Base-by-base conservation (phyloP, 257 asterid species). In the Schizonepeta tenuifolia region DNA sequence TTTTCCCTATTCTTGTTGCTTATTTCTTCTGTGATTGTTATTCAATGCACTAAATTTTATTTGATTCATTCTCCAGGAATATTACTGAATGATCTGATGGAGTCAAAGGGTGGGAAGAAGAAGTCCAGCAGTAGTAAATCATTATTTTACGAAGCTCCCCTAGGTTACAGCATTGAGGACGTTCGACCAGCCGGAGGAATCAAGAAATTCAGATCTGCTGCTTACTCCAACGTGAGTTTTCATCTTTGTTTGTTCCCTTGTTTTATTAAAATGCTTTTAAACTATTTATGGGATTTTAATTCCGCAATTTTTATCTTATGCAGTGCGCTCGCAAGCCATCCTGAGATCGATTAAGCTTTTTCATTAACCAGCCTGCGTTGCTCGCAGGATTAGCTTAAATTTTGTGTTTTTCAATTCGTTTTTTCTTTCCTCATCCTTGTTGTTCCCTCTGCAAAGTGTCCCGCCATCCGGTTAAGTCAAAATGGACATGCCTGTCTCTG, bases 131-230 rank as follows among this genome's bases (percentile, higher is more conserved):
- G 93, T 86, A 87, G 85, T 86, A 87, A 77, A 69, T 89, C 91
- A 71, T 70, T 79, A 61, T 73, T 72, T 28, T 91, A 87, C 89
- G 97, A 91, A 89, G 96, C 96, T 61, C 95, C 96, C 84, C 91
- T 91, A 6, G 96, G 90, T 68, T 91, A 89, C 88, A 83, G 88
- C 89, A 89, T 91, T 86, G 97, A 91, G 76, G 97, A 91, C 96
- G 70, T 91, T 63, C 93, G 97, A 80, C 97, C 97, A 22, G 75
- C 81, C 83, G 97, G 97, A 56, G 97, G 96, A 78, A 85, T 87
- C 88, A 82, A 88, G 95, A 91, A 87, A 81, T 91, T 91, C 93
- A 85, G 90, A 89, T 91, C 97, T 69, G 97, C 97, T 87, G 97
- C 95, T 17, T 91, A 91, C 96, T 91, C 90, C 74, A 89, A 89